Percentiles rank a stretch among this genome's conserved stretches.
Conservation (phyloP, 1,284 basidiomycete species). For the Pascua sp. region DNA sequence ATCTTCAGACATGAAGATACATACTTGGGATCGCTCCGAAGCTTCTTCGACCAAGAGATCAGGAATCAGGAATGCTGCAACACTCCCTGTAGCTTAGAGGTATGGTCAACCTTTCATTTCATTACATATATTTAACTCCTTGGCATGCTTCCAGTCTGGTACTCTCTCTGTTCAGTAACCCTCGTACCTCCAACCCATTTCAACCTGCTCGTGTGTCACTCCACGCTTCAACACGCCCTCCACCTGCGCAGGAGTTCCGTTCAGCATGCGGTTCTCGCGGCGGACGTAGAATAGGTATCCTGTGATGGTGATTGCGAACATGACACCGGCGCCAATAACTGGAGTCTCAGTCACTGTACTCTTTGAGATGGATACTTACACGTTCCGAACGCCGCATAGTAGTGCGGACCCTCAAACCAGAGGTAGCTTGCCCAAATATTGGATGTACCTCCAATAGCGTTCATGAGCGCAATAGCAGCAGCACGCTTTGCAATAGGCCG, state of each 20-base stretch:
- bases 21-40: no score
- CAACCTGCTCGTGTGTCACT: slow-evolving; percentile 24
- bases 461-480: slow-evolving; percentile 30
- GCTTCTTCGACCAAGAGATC: no score
- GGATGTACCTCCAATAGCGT: slow-evolving; percentile 32
- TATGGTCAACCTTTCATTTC: no score
- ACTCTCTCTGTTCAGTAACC: slow-evolving; percentile 15
- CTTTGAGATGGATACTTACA: slow-evolving; percentile 9
- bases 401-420: slow-evolving; percentile 16
- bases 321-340: slow-evolving; percentile 15
- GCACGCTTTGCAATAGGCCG: slow-evolving; percentile 34
- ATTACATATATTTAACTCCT: no score
- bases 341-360: background rate
- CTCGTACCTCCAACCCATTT: slow-evolving; percentile 25
- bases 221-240: slow-evolving; percentile 3
- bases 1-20: no score
- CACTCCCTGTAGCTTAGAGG: no score
- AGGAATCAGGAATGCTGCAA: no score
- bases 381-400: slow-evolving; percentile 23
- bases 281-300: slow-evolving; percentile 31
- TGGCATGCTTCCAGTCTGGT: no score
- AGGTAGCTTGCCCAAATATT: slow-evolving; percentile 17
- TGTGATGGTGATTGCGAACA: slow-evolving; percentile 20
- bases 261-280: slow-evolving; percentile 30
- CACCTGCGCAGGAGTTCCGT: background rate